Conservation (phyloP, 2,329 filamentous ascomycete species). For the Diaporthe sp. region DNA sequence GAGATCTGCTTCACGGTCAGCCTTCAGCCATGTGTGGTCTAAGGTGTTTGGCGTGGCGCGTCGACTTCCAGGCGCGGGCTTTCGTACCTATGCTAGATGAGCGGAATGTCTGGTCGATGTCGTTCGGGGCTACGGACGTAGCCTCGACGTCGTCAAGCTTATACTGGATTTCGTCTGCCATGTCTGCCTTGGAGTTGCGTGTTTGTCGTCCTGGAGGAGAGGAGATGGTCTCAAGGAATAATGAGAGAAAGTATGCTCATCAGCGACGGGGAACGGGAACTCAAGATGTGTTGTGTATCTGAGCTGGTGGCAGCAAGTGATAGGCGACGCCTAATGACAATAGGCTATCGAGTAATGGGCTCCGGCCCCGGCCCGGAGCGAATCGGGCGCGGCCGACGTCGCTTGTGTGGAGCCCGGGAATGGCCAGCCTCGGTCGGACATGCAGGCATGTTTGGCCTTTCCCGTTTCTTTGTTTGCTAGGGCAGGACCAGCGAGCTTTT, state of each 20-base stretch:
- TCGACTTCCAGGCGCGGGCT: no score
- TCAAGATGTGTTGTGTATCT: conserved; percentile 2
- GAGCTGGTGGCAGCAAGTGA: conserved; percentile 12
- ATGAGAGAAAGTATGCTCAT: neutral
- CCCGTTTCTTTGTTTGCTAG: neutral
- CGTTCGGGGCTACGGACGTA: conserved; percentile 58
- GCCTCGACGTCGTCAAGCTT: conserved; percentile 65
- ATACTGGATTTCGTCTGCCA: conserved; percentile 62
- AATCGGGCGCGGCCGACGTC: conserved; percentile 31
- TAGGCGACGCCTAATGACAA: conserved; percentile 32
- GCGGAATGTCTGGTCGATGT: conserved; percentile 71
- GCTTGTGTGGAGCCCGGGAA: conserved; percentile 4
- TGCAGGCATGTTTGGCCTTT: neutral
- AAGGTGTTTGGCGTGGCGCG: neutral
- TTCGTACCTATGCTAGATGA: conserved; percentile 69
- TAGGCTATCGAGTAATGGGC: conserved; percentile 34
- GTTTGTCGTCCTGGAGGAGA: neutral
- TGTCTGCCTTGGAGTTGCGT: conserved; percentile 35
- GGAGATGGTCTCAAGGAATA: neutral
- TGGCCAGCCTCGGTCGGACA: conserved; percentile 6
- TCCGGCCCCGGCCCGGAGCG: conserved; percentile 27
- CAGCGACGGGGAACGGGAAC: neutral
- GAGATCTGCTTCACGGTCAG: conserved; percentile 28
- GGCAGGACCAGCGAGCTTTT: neutral
- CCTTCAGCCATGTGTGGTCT: neutral